These are phyloP conservation scores for Trypanosoma congolense DNA, from an alignment of 208 protist species.

Conservation along the genomic window DNA sequence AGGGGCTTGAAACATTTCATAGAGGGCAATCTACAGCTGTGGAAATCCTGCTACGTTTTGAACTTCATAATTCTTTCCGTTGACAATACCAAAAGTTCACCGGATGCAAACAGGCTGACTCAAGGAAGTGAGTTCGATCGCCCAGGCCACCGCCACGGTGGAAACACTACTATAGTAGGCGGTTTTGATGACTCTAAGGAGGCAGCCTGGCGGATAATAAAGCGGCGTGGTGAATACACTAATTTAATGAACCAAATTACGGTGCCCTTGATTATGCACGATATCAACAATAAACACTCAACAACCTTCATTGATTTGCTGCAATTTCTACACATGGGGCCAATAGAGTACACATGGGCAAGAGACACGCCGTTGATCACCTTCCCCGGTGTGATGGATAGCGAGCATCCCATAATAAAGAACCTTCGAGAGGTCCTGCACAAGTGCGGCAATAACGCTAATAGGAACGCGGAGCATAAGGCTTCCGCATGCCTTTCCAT, in stretches of 20 bases:
- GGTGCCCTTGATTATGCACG: slow-evolving; percentile 11
- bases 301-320: slow-evolving; percentile 18
- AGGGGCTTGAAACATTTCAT: slow-evolving; percentile 4
- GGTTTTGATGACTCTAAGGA: not conserved
- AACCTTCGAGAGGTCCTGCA: not conserved
- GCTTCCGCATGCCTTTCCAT: slow-evolving; percentile 4
- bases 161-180: slow-evolving; percentile 14
- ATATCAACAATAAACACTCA: slow-evolving; percentile 1
- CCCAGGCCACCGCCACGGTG: slow-evolving; percentile 23
- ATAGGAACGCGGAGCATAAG: not conserved
- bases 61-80: slow-evolving; percentile 13
- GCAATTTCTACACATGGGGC: slow-evolving; percentile 19
- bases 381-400: slow-evolving; percentile 18
- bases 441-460: not conserved
- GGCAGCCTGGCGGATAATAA: slow-evolving; percentile 16
- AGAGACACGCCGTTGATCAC: slow-evolving; percentile 10
- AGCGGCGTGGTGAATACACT: slow-evolving; percentile 16
- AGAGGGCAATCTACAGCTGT: slow-evolving; percentile 10
- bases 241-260: slow-evolving; percentile 19
- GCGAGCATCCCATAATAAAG: slow-evolving; percentile 11
- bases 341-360: slow-evolving; percentile 14
- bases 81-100: slow-evolving; percentile 18
- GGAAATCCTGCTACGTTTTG: slow-evolving; percentile 21
- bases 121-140: slow-evolving; percentile 11
- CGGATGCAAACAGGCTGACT: slow-evolving; percentile 23